Conservation (phyloP, 306 rosid species). For the Cucumis sativus region DNA sequence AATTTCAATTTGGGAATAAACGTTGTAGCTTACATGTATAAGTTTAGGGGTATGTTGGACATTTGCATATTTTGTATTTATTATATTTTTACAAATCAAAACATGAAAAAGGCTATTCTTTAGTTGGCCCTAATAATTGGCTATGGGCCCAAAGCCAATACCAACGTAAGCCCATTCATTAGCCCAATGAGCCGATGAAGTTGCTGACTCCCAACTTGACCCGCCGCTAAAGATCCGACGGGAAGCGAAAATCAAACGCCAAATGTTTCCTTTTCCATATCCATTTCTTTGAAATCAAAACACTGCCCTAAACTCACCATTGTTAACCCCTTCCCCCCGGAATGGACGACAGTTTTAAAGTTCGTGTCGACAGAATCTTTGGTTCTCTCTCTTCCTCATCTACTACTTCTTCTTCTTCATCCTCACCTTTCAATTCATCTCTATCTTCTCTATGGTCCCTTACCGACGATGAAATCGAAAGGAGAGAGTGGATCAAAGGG, state of each 20-base stretch:
- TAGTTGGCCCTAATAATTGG: too few species aligned
- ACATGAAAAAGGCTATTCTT: too few species aligned
- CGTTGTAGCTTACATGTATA: too few species aligned
- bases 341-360: conserved; percentile 53
- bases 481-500: conserved; percentile 30
- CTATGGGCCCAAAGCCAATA: neutral
- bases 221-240: neutral
- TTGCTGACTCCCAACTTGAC: neutral
- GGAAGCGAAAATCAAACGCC: neutral
- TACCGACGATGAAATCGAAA: conserved; percentile 52
- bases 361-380: conserved; percentile 40
- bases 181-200: neutral
- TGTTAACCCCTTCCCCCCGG: neutral
- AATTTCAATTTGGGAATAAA: neutral
- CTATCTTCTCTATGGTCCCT: conserved; percentile 65
- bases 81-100: too few species aligned
- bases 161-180: neutral
- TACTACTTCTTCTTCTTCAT: conserved; percentile 17
- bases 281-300: neutral
- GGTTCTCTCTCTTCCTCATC: conserved; percentile 21
- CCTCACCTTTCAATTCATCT: conserved; percentile 17
- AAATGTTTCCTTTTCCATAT: neutral
- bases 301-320: neutral
- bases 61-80: too few species aligned
- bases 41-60: too few species aligned